phyloP scores from a whole-genome alignment of 1,284 basidiomycete genomes.

The Ustilago esculenta region DNA sequence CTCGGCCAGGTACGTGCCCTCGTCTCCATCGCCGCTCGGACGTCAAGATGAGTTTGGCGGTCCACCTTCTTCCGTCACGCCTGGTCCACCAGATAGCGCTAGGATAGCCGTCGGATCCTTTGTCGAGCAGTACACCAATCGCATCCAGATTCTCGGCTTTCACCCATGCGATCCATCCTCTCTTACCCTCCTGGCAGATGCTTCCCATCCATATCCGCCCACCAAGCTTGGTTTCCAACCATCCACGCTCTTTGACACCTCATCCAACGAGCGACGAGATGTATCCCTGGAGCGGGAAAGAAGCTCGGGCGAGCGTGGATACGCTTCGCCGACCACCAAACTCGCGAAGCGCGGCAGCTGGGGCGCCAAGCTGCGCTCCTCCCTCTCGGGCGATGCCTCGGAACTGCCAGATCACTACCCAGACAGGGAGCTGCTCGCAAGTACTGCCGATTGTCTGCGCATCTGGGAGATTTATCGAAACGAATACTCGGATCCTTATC shows the following conservation, averaged over 20 bases:
- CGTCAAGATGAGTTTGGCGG: constrained; percentile 33
- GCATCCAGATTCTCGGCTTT: constrained; percentile 64
- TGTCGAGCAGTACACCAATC: constrained; percentile 63
- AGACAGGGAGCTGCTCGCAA: constrained; percentile 63
- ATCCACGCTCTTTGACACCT: constrained; percentile 48
- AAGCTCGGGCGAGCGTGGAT: constrained; percentile 33
- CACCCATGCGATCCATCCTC: constrained; percentile 36
- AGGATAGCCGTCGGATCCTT: constrained; percentile 64
- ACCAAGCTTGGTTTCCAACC: constrained; percentile 65
- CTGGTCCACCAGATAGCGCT: constrained; percentile 47
- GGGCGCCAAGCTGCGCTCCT: constrained; percentile 40
- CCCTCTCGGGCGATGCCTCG: constrained; percentile 12
- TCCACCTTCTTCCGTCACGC: constrained; percentile 21
- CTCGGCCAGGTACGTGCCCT: constrained; percentile 37
- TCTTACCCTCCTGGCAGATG: constrained; percentile 58
- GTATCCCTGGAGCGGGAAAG: constrained; percentile 36
- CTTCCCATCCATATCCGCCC: constrained; percentile 65
- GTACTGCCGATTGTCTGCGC: constrained; percentile 64
- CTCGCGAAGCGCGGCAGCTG: constrained; percentile 52
- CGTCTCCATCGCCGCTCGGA: constrained; percentile 46
- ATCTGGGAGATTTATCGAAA: constrained; percentile 64
- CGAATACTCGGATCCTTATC: constrained; percentile 46
- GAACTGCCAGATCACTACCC: constrained; percentile 51
- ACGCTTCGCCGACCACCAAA: constrained; percentile 51
- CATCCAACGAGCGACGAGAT: constrained; percentile 36